These are phyloP conservation scores for Pythium sukuiense DNA, from an alignment of 352 stramenopile species.

Conservation along the genomic window DNA sequence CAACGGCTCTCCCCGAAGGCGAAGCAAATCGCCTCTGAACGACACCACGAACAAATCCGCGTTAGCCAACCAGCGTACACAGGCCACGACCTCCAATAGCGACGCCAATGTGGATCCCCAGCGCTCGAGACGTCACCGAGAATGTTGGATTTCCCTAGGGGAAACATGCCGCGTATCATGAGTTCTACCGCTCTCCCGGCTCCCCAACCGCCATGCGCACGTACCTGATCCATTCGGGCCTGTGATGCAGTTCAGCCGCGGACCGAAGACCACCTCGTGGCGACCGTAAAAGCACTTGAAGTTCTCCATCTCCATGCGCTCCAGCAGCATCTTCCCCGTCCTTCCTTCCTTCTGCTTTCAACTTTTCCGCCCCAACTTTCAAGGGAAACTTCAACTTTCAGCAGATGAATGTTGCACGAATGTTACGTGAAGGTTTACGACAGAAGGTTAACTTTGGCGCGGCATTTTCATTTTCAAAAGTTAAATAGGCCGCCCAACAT, in stretches of 20 bases:
- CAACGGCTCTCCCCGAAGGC: slow-evolving; percentile 38
- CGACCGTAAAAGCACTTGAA: slow-evolving; percentile 44
- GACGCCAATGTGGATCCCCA: no score
- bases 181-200: neutral
- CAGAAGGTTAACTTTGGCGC: slow-evolving; percentile 3
- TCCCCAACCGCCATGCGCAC: neutral
- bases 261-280: slow-evolving; percentile 33
- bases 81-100: neutral
- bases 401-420: slow-evolving; percentile 10
- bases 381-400: slow-evolving; percentile 10
- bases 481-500: slow-evolving; percentile 19
- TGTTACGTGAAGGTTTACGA: slow-evolving; percentile 4
- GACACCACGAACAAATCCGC: neutral
- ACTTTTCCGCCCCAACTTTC: slow-evolving; percentile 17
- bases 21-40: slow-evolving; percentile 47
- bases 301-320: slow-evolving; percentile 43
- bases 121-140: slow-evolving; percentile 24
- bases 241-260: slow-evolving; percentile 44
- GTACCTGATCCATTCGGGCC: slow-evolving; percentile 41
- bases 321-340: slow-evolving; percentile 27
- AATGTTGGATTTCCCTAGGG: slow-evolving; percentile 45
- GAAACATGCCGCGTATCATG: neutral
- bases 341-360: neutral
- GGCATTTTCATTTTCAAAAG: slow-evolving; percentile 19
- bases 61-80: neutral